Evolutionary conservation across 306 rosid genomes (phyloP).

Genomic region (Vachellia collinsii): DNA sequence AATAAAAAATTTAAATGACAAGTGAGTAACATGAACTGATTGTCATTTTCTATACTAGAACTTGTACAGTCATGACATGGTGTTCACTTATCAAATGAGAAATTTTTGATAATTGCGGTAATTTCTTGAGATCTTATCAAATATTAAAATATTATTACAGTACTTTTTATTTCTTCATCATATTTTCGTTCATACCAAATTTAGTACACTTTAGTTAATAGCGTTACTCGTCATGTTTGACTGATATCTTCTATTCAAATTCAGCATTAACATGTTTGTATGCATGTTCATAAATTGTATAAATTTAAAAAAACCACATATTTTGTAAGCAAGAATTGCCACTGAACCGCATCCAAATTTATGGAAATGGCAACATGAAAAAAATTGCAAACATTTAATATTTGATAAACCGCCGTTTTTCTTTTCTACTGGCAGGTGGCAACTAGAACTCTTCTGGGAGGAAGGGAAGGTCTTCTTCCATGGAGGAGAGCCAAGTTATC

Average conservation of each 20-base stretch:
- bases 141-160: neutral
- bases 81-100: too few species aligned
- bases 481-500: slow-evolving; percentile 86
- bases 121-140: neutral
- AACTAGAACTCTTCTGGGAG: slow-evolving; percentile 79
- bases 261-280: too few species aligned
- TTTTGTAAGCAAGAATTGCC: neutral
- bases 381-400: neutral
- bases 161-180: neutral
- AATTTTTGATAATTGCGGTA: neutral
- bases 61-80: too few species aligned
- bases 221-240: too few species aligned
- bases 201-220: neutral
- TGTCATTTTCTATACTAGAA: too few species aligned
- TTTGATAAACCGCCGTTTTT: neutral
- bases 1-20: too few species aligned
- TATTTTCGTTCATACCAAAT: neutral
- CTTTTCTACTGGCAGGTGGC: slow-evolving; percentile 52
- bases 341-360: neutral
- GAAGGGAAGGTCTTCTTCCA: slow-evolving; percentile 91
- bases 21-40: too few species aligned
- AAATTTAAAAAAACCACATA: too few species aligned
- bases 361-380: neutral
- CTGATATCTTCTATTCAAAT: too few species aligned
- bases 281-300: too few species aligned